Evolutionary conservation across 2,329 filamentous ascomycete genomes (phyloP).

Genomic region (Domatiomyces globalis): DNA sequence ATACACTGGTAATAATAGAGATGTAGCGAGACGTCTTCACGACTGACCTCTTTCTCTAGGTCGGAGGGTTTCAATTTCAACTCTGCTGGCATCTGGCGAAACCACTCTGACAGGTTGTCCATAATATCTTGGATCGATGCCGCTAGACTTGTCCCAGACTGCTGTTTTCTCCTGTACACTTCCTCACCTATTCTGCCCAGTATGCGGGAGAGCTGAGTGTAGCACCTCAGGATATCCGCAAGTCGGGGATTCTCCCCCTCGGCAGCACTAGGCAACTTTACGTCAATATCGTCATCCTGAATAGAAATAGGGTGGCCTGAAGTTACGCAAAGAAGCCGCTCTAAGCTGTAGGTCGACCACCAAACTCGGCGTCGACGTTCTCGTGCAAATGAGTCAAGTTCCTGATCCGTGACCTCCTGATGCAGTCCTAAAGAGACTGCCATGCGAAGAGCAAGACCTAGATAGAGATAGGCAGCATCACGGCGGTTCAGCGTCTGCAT

Average conservation of each 20-base stretch:
- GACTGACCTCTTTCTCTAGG: constrained; percentile 31
- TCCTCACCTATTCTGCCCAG: constrained; percentile 35
- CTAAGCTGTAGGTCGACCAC: constrained; percentile 44
- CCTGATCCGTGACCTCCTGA: constrained; percentile 34
- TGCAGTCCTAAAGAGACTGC: constrained; percentile 38
- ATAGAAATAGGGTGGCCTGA: constrained; percentile 41
- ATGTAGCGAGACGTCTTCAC: constrained; percentile 30
- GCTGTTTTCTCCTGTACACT: constrained; percentile 35
- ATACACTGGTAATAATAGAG: constrained; percentile 43
- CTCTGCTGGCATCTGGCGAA: constrained; percentile 33
- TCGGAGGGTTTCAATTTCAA: constrained; percentile 35
- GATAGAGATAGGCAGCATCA: constrained; percentile 32
- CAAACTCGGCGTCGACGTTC: constrained; percentile 32
- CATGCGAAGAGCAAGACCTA: constrained; percentile 38
- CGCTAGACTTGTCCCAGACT: constrained; percentile 34
- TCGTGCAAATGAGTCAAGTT: constrained; percentile 30
- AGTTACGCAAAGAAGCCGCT: constrained; percentile 38
- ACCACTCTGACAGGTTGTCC: constrained; percentile 35
- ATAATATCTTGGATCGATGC: constrained; percentile 38
- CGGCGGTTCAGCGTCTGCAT: constrained; percentile 41
- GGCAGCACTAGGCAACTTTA: constrained; percentile 21
- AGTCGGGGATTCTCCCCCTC: constrained; percentile 30
- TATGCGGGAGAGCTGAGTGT: constrained; percentile 34
- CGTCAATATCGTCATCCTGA: constrained; percentile 40
- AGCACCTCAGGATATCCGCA: constrained; percentile 28